Percentiles rank a stretch among this genome's conserved stretches.
phyloP scores from a whole-genome alignment of 345 rosid genomes.

The Eucalyptus pauciflora region DNA sequence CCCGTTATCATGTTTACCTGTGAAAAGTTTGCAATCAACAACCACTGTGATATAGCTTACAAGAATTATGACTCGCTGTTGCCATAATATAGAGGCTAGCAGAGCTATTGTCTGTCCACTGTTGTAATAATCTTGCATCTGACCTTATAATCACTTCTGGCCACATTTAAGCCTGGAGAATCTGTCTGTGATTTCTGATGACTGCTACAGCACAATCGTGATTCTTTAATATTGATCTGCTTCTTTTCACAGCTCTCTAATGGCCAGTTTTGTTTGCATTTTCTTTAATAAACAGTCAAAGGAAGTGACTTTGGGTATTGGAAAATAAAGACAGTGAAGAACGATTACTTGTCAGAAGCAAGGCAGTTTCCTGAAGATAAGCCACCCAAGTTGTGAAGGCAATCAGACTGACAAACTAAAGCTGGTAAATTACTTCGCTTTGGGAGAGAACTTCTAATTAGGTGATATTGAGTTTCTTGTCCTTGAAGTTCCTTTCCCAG shows the following conservation, averaged over 20 bases:
- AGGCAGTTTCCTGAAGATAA: background rate
- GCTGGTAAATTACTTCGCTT: background rate
- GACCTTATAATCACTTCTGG: background rate
- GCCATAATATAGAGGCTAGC: background rate
- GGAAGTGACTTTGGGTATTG: background rate
- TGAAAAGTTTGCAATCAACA: background rate
- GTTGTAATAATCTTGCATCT: background rate
- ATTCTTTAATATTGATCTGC: background rate
- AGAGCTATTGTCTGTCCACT: background rate
- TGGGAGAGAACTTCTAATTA: background rate
- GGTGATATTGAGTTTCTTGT: background rate
- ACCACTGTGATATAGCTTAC: background rate
- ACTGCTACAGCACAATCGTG: background rate
- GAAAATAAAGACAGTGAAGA: background rate
- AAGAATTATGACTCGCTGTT: background rate
- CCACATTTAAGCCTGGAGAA: background rate
- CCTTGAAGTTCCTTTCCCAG: background rate
- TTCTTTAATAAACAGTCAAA: background rate
- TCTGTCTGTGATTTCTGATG: background rate
- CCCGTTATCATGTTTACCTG: background rate
- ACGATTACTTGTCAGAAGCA: background rate
- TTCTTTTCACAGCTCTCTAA: background rate
- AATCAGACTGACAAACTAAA: background rate
- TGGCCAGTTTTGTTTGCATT: background rate
- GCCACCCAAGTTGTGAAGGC: background rate